Conservation (phyloP, 805 yeast genomes). For the Ogataea ganodermae region DNA sequence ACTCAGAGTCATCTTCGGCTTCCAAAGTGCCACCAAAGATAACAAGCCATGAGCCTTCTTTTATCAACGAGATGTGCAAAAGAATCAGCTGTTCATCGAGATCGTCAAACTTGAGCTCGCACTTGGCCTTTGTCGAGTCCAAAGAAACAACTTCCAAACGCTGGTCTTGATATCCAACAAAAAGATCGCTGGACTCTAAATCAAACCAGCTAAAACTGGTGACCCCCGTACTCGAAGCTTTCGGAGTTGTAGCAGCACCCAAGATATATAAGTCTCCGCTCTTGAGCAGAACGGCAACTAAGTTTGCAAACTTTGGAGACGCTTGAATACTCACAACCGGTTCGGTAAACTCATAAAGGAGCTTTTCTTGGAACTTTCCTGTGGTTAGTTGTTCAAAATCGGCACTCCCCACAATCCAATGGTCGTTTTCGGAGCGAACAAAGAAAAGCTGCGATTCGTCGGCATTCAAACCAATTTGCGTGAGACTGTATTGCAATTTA, state of each 20-base stretch:
- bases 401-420: conserved; percentile 6
- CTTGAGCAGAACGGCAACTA: conserved; percentile 11
- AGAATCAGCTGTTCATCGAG: conserved; percentile 13
- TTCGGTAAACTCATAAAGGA: conserved; percentile 1
- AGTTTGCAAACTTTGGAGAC: conserved; percentile 9
- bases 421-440: conserved; percentile 13
- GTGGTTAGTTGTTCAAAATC: conserved; percentile 4
- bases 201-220: conserved; percentile 15
- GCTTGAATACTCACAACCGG: conserved; percentile 2
- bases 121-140: not conserved
- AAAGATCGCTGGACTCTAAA: not conserved
- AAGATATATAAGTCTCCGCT: conserved; percentile 15
- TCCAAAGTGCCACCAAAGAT: conserved; percentile 18
- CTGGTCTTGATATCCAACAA: conserved; percentile 6
- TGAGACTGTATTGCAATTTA: conserved; percentile 7
- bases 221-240: conserved; percentile 7
- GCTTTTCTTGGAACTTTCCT: not conserved
- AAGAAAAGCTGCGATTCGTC: conserved; percentile 23
- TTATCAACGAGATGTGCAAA: conserved; percentile 11
- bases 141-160: conserved; percentile 13
- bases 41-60: conserved; percentile 13
- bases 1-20: conserved; percentile 17
- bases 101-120: conserved; percentile 5
- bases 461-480: conserved; percentile 26
- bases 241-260: not conserved